phyloP scores from a whole-genome alignment of 1,139 yeast species.

The Sugiyamaella paludigena region DNA sequence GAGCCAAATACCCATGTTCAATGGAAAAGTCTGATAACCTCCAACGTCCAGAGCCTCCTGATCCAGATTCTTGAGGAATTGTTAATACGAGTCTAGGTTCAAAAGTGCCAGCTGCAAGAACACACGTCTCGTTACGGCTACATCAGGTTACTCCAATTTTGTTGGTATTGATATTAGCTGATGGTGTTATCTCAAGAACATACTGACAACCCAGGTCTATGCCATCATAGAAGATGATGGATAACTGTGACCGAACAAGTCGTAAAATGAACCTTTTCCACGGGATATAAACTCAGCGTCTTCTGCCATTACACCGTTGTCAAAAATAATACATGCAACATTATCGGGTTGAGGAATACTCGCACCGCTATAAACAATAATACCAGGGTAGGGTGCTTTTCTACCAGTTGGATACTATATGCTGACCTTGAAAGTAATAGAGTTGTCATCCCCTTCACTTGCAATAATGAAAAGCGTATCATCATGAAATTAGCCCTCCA shows the following conservation, averaged over 20 bases:
- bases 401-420: constrained; percentile 6
- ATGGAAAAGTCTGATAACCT: constrained; percentile 5
- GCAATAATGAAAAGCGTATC: constrained; percentile 4
- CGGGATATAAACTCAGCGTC: constrained; percentile 4
- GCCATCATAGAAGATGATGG: constrained; percentile 12
- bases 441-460: not conserved
- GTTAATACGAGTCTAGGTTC: constrained; percentile 5
- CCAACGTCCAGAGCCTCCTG: constrained; percentile 13
- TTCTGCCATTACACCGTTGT: constrained; percentile 6
- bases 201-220: constrained; percentile 11
- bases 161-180: constrained; percentile 7
- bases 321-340: constrained; percentile 7
- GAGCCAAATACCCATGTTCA: constrained; percentile 1
- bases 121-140: constrained; percentile 9
- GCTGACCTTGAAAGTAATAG: constrained; percentile 6
- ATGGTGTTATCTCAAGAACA: constrained; percentile 6
- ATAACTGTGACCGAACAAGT: constrained; percentile 4
- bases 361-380: constrained; percentile 5
- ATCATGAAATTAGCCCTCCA: constrained; percentile 1
- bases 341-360: constrained; percentile 12
- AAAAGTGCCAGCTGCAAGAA: constrained; percentile 11
- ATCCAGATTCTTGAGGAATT: constrained; percentile 12
- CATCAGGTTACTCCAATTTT: constrained; percentile 10
- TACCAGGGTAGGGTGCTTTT: constrained; percentile 10
- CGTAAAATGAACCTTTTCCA: constrained; percentile 8